Evolutionary conservation across 306 rosid species (phyloP).

Genomic region (Cicer arietinum): DNA sequence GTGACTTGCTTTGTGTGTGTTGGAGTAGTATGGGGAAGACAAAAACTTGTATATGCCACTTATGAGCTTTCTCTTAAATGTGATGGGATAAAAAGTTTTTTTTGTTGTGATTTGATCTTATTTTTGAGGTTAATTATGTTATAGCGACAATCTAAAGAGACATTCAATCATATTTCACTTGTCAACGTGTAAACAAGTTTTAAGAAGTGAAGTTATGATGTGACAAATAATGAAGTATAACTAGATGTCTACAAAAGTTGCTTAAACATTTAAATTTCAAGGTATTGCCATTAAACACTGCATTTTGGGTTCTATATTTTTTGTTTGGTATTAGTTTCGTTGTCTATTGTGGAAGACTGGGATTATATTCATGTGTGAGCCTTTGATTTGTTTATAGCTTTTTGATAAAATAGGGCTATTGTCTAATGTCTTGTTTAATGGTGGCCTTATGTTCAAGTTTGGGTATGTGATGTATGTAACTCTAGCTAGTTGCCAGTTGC

Average conservation of each 20-base stretch:
- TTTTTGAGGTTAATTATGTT: background rate
- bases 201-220: background rate
- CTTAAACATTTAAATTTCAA: background rate
- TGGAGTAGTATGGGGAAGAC: background rate
- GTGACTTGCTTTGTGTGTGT: background rate
- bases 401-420: background rate
- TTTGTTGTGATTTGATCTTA: background rate
- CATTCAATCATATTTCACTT: background rate
- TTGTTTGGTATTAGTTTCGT: conserved; percentile 1
- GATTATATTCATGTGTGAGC: conserved; percentile 9
- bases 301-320: conserved; percentile 4
- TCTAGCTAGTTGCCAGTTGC: conserved; percentile 12
- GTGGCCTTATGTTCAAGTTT: background rate
- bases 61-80: background rate
- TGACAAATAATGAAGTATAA: background rate
- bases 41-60: conserved; percentile 1
- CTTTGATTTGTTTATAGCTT: conserved; percentile 8
- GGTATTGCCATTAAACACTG: background rate
- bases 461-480: background rate
- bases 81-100: conserved; percentile 30
- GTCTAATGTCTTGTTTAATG: conserved; percentile 7
- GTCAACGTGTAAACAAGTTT: background rate
- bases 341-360: background rate
- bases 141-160: background rate
- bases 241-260: background rate